These are phyloP conservation scores for Leishmania tarentolae DNA, from an alignment of 208 protist genomes.

Conservation along the genomic window DNA sequence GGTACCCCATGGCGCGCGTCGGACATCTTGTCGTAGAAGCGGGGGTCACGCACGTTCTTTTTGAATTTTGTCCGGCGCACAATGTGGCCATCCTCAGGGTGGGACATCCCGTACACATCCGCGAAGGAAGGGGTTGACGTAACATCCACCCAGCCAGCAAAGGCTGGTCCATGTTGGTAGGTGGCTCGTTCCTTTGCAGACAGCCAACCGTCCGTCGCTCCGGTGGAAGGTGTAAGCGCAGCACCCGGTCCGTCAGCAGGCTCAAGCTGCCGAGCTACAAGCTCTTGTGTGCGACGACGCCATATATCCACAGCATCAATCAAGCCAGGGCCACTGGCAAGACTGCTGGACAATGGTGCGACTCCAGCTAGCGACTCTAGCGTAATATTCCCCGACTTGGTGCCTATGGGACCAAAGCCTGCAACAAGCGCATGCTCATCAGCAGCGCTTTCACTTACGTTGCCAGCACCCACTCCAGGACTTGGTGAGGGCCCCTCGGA, in stretches of 20 bases:
- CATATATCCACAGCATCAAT: constrained; percentile 60
- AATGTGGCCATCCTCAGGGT: constrained; percentile 62
- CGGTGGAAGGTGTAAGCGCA: background rate
- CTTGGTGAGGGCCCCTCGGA: background rate
- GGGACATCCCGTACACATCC: constrained; percentile 59
- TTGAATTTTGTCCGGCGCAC: constrained; percentile 65
- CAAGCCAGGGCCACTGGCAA: constrained; percentile 56
- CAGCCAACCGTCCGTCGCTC: constrained; percentile 61
- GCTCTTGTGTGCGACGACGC: constrained; percentile 43
- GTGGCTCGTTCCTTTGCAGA: constrained; percentile 35
- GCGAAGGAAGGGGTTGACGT: constrained; percentile 36
- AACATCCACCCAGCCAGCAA: constrained; percentile 54
- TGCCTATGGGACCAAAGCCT: constrained; percentile 19
- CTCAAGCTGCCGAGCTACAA: constrained; percentile 39
- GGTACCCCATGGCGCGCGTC: constrained; percentile 83
- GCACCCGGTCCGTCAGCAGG: constrained; percentile 13
- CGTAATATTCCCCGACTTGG: constrained; percentile 13
- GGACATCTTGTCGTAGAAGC: constrained; percentile 78
- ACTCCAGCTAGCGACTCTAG: constrained; percentile 29
- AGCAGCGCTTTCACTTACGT: background rate
- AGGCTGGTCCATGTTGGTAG: constrained; percentile 61
- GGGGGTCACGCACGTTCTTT: constrained; percentile 66
- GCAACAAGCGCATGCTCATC: constrained; percentile 18
- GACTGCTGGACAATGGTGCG: background rate
- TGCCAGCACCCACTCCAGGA: background rate